Evolutionary conservation across 2,329 filamentous ascomycete genomes (phyloP).

Genomic region (Plectosphaerella cucumerina): DNA sequence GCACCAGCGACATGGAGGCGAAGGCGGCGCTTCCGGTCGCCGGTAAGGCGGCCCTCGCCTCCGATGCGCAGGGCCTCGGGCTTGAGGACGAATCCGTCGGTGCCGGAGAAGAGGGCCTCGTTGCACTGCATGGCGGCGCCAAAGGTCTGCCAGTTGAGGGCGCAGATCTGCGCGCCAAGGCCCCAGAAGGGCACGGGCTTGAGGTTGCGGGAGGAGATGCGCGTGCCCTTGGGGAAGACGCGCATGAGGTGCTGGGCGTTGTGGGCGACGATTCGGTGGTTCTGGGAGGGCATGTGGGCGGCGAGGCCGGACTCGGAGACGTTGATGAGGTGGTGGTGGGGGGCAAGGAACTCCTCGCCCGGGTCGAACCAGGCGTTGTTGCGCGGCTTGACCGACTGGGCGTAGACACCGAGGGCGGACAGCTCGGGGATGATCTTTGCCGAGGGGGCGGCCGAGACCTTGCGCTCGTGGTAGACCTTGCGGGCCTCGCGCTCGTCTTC

Average conservation of each 20-base stretch:
- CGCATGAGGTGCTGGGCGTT: conserved; percentile 66
- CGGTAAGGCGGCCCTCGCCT: conserved; percentile 45
- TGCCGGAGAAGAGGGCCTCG: conserved; percentile 62
- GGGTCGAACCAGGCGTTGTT: conserved; percentile 62
- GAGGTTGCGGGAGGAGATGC: conserved; percentile 63
- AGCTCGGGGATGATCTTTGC: conserved; percentile 59
- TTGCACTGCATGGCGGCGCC: conserved; percentile 64
- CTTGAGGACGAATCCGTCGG: conserved; percentile 63
- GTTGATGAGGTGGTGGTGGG: conserved; percentile 65
- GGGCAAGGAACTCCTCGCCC: conserved; percentile 45
- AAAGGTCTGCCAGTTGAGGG: conserved; percentile 67
- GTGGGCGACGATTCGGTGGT: conserved; percentile 50
- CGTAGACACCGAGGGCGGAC: conserved; percentile 62
- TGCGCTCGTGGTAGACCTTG: conserved; percentile 45
- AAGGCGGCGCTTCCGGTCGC: conserved; percentile 43
- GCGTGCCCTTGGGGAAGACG: conserved; percentile 65
- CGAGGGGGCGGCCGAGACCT: conserved; percentile 43
- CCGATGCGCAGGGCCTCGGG: conserved; percentile 54
- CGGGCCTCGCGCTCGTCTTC: conserved; percentile 43
- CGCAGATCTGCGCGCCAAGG: conserved; percentile 64
- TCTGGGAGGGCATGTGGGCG: conserved; percentile 41
- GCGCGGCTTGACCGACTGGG: conserved; percentile 63
- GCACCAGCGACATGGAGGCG: conserved; percentile 59
- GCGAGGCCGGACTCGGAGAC: conserved; percentile 60
- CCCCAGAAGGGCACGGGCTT: conserved; percentile 62